Base-by-base conservation (phyloP, 768 basidiomycete species). In the Hygrophorus russula region DNA sequence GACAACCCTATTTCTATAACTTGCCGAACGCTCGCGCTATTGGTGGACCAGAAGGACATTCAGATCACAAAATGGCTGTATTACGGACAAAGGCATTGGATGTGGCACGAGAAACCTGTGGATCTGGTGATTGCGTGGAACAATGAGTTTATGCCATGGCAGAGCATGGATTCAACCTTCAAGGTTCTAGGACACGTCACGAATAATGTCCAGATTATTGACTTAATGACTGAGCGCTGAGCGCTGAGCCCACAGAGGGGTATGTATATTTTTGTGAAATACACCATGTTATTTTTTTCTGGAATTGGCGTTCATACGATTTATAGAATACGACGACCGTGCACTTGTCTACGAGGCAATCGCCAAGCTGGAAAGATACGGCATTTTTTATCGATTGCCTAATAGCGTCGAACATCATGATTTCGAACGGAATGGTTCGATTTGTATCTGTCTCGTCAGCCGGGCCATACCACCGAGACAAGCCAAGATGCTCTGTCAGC, bases 1-100 rank as follows among this genome's bases (percentile, higher is more conserved):
- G 40, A 58, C 30, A 55, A 51, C 35, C 46, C 32, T 9, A 46
- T 61, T 10, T n/a, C 36, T 27, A 49, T 68, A 18, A 52, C 59
- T 11, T 63, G 59, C 38, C 59, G 58, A 13, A 54, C 56, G 15
- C 69, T 64, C 63, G 62, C 60, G 1, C 59, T 57, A 27, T 47
- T 57, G 2, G 61, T 70, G 14, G 54, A 59, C 14, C 64, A 65
- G 38, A 53, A 51, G 8, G 68, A 70, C 15, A 52, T 71, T 10
- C 44, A 54, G 10, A 61, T 62, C 37, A 61, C 59, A 0, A 59
- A 59, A n/a, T 67, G 61, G 41, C 51, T 55, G 32, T 17, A 27
- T 9, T 41, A 40, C 19, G 32, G 45, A 18, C 35, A 47, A 11
- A 51, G 49, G 12, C 32, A 46, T 12, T 53, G 51, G 7, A 28